phyloP scores from a whole-genome alignment of 148 eudicot species.

The Diospyros kaki region DNA sequence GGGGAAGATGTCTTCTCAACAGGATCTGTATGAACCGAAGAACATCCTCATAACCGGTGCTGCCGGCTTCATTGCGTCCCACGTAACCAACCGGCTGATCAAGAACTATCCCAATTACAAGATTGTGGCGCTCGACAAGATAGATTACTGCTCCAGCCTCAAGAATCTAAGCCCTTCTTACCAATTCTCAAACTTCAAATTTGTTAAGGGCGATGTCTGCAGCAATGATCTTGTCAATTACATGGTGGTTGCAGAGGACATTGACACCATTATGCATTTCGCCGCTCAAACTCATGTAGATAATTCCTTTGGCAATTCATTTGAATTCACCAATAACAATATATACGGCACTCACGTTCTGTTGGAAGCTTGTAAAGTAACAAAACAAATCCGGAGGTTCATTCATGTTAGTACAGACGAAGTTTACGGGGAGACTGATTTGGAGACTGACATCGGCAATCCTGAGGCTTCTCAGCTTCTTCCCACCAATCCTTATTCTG shows the following conservation, averaged over 20 bases:
- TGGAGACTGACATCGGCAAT: conserved; percentile 69
- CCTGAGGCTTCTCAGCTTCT: conserved; percentile 81
- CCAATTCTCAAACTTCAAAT: conserved; percentile 61
- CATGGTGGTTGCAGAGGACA: conserved; percentile 56
- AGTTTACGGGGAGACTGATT: conserved; percentile 84
- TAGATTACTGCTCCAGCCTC: conserved; percentile 68
- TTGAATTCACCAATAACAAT: conserved; percentile 77
- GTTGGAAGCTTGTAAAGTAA: conserved; percentile 75
- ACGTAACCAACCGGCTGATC: conserved; percentile 49
- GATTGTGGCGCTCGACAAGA: conserved; percentile 76
- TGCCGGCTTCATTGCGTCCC: too few relatives aligned
- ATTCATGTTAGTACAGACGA: conserved; percentile 29
- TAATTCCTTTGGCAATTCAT: conserved; percentile 82
- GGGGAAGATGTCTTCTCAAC: too few relatives aligned
- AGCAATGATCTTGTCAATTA: conserved; percentile 74
- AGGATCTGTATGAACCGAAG: conserved; percentile 56
- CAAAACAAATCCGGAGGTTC: conserved; percentile 63
- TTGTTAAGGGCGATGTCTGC: conserved; percentile 68
- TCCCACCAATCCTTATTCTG: conserved; percentile 83
- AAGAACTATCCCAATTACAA: conserved; percentile 61
- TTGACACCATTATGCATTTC: conserved; percentile 73
- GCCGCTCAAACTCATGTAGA: conserved; percentile 34
- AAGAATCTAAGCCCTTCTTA: conserved; percentile 62
- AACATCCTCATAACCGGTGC: conserved; percentile 50
- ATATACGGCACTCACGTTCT: conserved; percentile 17